phyloP scores from a whole-genome alignment of 2,329 filamentous ascomycete genomes.

The Diplodia scrobiculata region DNA sequence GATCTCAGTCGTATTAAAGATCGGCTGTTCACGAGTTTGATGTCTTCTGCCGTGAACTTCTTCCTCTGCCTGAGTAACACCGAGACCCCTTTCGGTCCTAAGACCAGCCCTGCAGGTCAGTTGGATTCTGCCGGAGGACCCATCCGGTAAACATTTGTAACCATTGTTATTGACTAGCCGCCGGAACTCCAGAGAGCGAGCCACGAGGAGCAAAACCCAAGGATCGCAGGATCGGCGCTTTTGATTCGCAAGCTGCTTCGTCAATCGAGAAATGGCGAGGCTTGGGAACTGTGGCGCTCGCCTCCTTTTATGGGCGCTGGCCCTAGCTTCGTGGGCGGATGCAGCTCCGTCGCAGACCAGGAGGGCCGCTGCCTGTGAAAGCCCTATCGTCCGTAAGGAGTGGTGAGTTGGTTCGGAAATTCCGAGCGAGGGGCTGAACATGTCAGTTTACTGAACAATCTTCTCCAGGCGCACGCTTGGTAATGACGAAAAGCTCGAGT shows the following conservation, averaged over 20 bases:
- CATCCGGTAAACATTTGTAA: background rate
- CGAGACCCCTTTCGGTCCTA: background rate
- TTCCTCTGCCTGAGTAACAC: background rate
- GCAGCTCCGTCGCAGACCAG: conserved; percentile 1
- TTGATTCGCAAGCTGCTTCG: conserved; percentile 18
- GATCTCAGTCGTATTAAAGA: conserved; percentile 19
- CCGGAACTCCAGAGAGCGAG: background rate
- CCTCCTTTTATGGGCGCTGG: conserved; percentile 2
- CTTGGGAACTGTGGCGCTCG: conserved; percentile 14
- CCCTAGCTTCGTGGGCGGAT: background rate
- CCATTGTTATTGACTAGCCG: background rate
- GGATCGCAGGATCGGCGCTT: conserved; percentile 4
- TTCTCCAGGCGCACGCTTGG: conserved; percentile 35
- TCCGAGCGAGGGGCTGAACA: background rate
- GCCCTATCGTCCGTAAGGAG: conserved; percentile 24
- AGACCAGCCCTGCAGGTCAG: background rate
- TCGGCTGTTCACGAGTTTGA: conserved; percentile 7
- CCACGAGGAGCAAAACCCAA: background rate
- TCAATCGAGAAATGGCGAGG: conserved; percentile 6
- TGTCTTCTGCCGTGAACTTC: background rate
- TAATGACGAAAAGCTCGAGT: conserved; percentile 39
- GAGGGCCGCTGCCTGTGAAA: conserved; percentile 3
- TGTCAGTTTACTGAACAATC: background rate
- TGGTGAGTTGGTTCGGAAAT: conserved; percentile 12
- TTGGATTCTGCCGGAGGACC: background rate